Evolutionary conservation across 768 basidiomycete genomes (phyloP).

Genomic region (Scleroderma bovista): DNA sequence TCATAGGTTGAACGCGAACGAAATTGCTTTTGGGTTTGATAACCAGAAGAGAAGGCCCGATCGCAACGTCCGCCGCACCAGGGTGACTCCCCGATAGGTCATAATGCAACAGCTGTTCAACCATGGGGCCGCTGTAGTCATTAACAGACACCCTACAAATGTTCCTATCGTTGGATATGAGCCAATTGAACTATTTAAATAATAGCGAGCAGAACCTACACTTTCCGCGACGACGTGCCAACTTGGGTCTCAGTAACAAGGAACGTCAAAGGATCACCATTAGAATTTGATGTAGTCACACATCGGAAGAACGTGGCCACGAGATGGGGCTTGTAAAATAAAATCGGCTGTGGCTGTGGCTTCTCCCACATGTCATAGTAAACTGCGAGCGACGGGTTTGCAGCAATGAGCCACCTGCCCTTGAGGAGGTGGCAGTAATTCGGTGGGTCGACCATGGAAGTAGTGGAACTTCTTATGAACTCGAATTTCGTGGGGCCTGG

Average conservation of each 20-base stretch:
- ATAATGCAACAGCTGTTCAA: background rate
- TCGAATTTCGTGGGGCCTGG: background rate
- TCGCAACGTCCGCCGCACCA: background rate
- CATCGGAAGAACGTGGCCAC: constrained; percentile 4
- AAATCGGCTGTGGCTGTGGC: background rate
- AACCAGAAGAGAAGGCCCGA: constrained; percentile 4
- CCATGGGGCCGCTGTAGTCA: background rate
- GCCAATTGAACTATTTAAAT: background rate
- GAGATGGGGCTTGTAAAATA: constrained; percentile 5
- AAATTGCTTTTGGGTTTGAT: background rate
- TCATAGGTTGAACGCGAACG: background rate
- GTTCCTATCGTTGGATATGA: background rate
- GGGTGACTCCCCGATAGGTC: background rate
- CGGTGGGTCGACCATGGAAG: background rate
- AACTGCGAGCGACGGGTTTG: background rate
- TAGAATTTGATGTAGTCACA: background rate
- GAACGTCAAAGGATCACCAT: constrained; percentile 3
- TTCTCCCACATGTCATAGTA: constrained; percentile 1
- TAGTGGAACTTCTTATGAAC: background rate
- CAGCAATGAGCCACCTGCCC: constrained; percentile 6
- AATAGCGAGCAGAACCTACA: constrained; percentile 1
- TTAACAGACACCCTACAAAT: background rate
- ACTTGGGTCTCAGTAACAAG: constrained; percentile 6
- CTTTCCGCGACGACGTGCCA: background rate
- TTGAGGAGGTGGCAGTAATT: background rate